These are phyloP conservation scores for Myxozyma lipomycoides DNA, from an alignment of 805 yeast species.

Conservation along the genomic window DNA sequence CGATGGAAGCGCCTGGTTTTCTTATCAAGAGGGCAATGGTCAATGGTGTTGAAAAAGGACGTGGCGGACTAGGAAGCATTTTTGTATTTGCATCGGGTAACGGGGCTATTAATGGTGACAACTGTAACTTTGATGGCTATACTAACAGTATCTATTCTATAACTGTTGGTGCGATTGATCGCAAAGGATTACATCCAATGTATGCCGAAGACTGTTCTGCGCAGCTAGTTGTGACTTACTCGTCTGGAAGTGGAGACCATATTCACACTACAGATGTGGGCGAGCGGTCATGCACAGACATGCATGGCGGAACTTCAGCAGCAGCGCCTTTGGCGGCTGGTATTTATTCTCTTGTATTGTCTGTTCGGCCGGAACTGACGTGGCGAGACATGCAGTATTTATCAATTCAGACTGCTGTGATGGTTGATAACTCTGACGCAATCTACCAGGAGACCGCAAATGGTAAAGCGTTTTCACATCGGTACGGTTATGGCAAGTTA, in stretches of 20 bases:
- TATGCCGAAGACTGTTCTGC: slow-evolving; percentile 94
- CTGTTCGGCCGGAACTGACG: slow-evolving; percentile 79
- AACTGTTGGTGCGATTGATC: slow-evolving; percentile 91
- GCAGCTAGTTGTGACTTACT: slow-evolving; percentile 86
- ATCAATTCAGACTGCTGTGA: slow-evolving; percentile 64
- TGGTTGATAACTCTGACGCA: slow-evolving; percentile 62
- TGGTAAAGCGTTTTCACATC: slow-evolving; percentile 70
- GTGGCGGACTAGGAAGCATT: slow-evolving; percentile 74
- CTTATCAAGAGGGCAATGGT: slow-evolving; percentile 76
- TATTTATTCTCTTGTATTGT: slow-evolving; percentile 75
- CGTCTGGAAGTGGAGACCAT: slow-evolving; percentile 84
- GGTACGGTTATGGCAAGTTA: slow-evolving; percentile 86
- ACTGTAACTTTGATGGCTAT: slow-evolving; percentile 95
- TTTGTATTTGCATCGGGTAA: slow-evolving; percentile 97
- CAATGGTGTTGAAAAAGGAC: slow-evolving; percentile 80
- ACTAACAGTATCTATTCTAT: slow-evolving; percentile 93
- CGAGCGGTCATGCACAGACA: slow-evolving; percentile 64
- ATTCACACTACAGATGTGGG: slow-evolving; percentile 66
- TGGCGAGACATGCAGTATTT: slow-evolving; percentile 96
- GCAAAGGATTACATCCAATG: slow-evolving; percentile 77
- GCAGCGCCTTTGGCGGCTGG: slow-evolving; percentile 99
- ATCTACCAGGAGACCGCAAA: slow-evolving; percentile 70
- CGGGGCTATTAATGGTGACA: slow-evolving; percentile 78
- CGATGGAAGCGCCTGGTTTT: slow-evolving; percentile 79
- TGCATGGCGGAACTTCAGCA: slow-evolving; percentile 96